Base-by-base conservation (phyloP, 495 filamentous ascomycete species). In the Friedmanniomyces endolithicus region DNA sequence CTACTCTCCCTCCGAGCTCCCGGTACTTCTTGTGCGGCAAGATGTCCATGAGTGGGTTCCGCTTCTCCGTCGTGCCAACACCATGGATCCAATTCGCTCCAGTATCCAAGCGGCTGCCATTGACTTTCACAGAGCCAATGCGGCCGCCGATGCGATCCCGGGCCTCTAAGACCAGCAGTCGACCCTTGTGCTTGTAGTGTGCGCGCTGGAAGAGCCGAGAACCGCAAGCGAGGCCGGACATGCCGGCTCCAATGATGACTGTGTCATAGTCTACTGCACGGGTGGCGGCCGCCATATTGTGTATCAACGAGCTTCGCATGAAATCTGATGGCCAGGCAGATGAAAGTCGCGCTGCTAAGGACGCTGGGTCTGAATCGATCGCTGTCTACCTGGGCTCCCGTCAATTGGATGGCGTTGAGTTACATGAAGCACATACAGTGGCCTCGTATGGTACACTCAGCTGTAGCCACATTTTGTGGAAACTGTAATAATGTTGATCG, bases 71-170 rank as follows among this genome's bases (percentile, higher is more conserved):
- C 12, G 58, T 60, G 0, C 58, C 58, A 8, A 53, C 44, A 14
- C 58, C 58, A 35, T 60, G 58, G 33, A 60, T 60, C 58, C 58
- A 60, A 23, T 60, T 60, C 19, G 58, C 58, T 17, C 58, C 58
- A 29, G 53, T 56, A 24, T 60, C 58, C 23, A 60, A 40, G 16
- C 58, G 58, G 43, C 43, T 20, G 27, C 58, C 58, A 24, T 60
- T 48, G 31, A 60, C 48, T 16, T 48, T 11, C 2, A 60, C 58
- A 16, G 58, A 48, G 35, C 48, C 53, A 7, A 60, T 50, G n/a
- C 58, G 58, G 1, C 58, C 58, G 19, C 58, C 58, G 8, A 56
- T 60, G 17, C 58, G 52, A 34, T 56, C 48, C 0, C 58, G 58
- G 8, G 47, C 53, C 34, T 60, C 58, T 14, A 60, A 41, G 19